Percentiles rank a stretch among this genome's conserved stretches.
Conservation (phyloP, 2,329 filamentous ascomycete species). For the Coniella vitis region DNA sequence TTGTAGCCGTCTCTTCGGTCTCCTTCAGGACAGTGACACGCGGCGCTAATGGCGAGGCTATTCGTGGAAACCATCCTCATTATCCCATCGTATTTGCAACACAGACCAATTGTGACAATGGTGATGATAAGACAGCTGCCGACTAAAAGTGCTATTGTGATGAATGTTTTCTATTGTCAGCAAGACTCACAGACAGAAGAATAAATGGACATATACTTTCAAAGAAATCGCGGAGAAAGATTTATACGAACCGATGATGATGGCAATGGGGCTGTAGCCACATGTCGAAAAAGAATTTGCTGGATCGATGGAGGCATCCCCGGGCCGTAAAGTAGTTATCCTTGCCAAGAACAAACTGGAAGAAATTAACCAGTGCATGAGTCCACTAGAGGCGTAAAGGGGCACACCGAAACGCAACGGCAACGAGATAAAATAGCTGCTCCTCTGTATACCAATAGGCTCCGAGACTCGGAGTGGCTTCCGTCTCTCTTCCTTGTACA, state of each 20-base stretch:
- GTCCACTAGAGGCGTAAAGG: slow-evolving; percentile 25
- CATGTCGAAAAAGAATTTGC: slow-evolving; percentile 25
- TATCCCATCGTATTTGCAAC: slow-evolving; percentile 23
- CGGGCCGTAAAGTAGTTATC: slow-evolving; percentile 24
- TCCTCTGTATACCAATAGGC: slow-evolving; percentile 33
- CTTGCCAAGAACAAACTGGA: slow-evolving; percentile 38
- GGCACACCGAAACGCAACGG: slow-evolving; percentile 38
- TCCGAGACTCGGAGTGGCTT: slow-evolving; percentile 36
- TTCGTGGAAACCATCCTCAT: slow-evolving; percentile 28
- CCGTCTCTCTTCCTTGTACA: slow-evolving; percentile 22
- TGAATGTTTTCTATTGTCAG: neutral
- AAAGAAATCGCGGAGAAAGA: too few relatives aligned
- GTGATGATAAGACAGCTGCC: slow-evolving; percentile 5
- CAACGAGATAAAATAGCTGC: slow-evolving; percentile 37
- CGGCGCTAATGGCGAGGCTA: slow-evolving; percentile 26
- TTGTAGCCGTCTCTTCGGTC: slow-evolving; percentile 20
- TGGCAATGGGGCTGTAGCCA: slow-evolving; percentile 25
- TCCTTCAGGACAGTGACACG: slow-evolving; percentile 21
- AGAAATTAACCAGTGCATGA: slow-evolving; percentile 44
- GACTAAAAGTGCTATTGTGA: slow-evolving; percentile 24
- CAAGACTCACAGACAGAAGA: neutral
- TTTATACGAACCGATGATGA: slow-evolving; percentile 15
- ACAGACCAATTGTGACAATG: slow-evolving; percentile 13
- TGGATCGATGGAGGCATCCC: slow-evolving; percentile 18
- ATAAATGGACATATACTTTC: neutral